These are phyloP conservation scores for Thymus mandschuricus DNA, from an alignment of 257 asterid genomes.

Conservation along the genomic window DNA sequence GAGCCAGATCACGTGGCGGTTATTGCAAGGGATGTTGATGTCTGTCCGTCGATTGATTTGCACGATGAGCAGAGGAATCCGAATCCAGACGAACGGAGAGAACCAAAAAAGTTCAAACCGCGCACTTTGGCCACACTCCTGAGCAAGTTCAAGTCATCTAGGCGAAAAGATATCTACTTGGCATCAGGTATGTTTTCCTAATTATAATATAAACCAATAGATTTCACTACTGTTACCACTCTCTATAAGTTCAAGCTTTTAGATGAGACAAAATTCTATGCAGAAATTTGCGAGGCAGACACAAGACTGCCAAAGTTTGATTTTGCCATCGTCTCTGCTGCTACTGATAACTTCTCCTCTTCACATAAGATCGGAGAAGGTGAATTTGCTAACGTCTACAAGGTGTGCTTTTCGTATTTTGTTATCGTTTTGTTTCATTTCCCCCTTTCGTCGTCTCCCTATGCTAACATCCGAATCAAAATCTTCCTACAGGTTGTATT, in stretches of 20 bases:
- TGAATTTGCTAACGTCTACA: not conserved
- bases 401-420: slow-evolving; percentile 6
- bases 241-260: not conserved
- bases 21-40: no score
- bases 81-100: not conserved
- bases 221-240: no score
- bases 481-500: slow-evolving; percentile 21
- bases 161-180: slow-evolving; percentile 16
- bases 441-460: not conserved
- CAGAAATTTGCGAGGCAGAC: not conserved
- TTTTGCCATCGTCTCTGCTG: not conserved
- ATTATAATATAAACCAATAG: not conserved
- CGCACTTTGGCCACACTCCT: slow-evolving; percentile 14
- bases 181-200: slow-evolving; percentile 8
- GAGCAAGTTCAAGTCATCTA: slow-evolving; percentile 30
- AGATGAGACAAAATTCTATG: not conserved
- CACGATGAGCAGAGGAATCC: no score
- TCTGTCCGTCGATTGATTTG: no score
- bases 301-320: slow-evolving; percentile 11
- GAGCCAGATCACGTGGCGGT: no score
- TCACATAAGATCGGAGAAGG: slow-evolving; percentile 3
- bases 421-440: no score
- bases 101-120: slow-evolving; percentile 15
- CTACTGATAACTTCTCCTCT: not conserved
- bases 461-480: no score